Evolutionary conservation across 768 basidiomycete species (phyloP).

Genomic region (Boletales sp.): DNA sequence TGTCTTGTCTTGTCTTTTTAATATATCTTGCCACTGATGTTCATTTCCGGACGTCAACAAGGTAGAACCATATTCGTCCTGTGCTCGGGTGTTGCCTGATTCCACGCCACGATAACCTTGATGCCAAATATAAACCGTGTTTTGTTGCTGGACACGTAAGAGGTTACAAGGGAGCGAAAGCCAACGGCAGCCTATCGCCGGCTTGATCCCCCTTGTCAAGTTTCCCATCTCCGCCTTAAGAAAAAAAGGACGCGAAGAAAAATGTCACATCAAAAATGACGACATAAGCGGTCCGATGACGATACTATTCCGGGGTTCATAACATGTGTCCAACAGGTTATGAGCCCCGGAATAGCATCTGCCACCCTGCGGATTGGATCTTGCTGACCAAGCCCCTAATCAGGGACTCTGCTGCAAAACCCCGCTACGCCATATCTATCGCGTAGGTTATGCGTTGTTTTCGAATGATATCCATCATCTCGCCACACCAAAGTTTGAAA

Average conservation of each 20-base stretch:
- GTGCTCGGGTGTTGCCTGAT: conserved; percentile 6
- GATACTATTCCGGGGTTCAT: conserved; percentile 15
- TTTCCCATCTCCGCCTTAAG: background rate
- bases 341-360: conserved; percentile 23
- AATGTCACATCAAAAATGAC: background rate
- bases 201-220: background rate
- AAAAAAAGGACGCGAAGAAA: background rate
- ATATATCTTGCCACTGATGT: background rate
- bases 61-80: conserved; percentile 3
- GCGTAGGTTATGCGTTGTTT: background rate
- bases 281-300: conserved; percentile 11
- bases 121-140: background rate
- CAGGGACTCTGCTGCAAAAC: conserved; percentile 1
- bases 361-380: conserved; percentile 14
- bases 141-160: conserved; percentile 12
- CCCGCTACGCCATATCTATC: conserved; percentile 8
- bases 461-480: background rate
- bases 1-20: background rate
- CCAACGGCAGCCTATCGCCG: background rate
- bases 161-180: background rate
- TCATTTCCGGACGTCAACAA: conserved; percentile 23
- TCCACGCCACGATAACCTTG: conserved; percentile 9
- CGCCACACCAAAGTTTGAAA: background rate
- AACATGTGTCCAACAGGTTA: conserved; percentile 15
- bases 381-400: background rate